These are phyloP conservation scores for Paracorniculantispora psalliotae DNA, from an alignment of 2,329 filamentous ascomycete species.

Conservation along the genomic window DNA sequence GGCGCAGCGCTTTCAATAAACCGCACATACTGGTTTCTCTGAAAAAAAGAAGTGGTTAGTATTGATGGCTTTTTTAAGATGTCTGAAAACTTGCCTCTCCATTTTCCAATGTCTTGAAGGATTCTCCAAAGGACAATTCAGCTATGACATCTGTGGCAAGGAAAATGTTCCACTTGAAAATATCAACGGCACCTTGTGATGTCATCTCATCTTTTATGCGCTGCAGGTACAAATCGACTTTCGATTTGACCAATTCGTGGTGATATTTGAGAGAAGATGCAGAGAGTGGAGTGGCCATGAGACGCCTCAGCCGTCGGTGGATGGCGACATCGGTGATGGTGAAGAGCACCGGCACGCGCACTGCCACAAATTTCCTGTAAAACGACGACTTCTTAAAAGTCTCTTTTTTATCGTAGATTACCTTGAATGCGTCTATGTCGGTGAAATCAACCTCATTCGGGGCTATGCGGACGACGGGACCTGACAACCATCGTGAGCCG, in stretches of 20 bases:
- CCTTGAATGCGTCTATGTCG: neutral
- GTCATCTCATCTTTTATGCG: neutral
- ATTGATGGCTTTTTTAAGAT: no score
- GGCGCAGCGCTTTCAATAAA: no score
- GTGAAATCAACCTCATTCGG: neutral
- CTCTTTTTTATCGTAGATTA: neutral
- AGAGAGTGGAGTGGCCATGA: neutral
- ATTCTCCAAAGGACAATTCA: neutral
- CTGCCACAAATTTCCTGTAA: constrained; percentile 11
- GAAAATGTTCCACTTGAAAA: neutral
- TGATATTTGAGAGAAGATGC: no score
- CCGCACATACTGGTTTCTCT: no score
- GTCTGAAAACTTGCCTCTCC: no score
- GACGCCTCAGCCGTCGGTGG: neutral
- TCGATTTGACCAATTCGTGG: no score
- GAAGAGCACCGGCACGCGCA: neutral
- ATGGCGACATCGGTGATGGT: neutral
- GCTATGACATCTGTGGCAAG: neutral
- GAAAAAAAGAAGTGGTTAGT: no score
- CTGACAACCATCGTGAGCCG: neutral
- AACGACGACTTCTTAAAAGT: neutral
- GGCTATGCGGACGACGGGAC: neutral
- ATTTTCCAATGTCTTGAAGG: neutral
- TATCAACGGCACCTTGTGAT: neutral
- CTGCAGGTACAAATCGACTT: neutral